Evolutionary conservation across 352 stramenopile genomes (phyloP).

Genomic region (Globisporangium megalacanthum): DNA sequence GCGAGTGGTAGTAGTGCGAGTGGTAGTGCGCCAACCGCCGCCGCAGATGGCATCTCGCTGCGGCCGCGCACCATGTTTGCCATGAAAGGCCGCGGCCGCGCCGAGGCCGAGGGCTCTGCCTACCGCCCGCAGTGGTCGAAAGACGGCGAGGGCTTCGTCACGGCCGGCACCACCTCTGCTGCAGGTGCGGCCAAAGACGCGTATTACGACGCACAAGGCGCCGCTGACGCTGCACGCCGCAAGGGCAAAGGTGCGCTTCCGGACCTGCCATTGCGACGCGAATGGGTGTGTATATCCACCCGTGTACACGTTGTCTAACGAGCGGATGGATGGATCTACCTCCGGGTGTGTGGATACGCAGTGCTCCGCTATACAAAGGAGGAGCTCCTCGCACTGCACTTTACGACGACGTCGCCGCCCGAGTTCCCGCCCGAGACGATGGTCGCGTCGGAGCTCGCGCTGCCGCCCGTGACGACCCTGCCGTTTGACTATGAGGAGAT

Average conservation of each 20-base stretch:
- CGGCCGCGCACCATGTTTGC: constrained; percentile 86
- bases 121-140: constrained; percentile 86
- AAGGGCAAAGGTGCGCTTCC: constrained; percentile 62
- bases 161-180: constrained; percentile 13
- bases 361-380: constrained; percentile 80
- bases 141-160: constrained; percentile 80
- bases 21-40: background rate
- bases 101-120: constrained; percentile 56
- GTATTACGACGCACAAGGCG: constrained; percentile 16
- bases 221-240: constrained; percentile 25
- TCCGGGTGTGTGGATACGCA: constrained; percentile 1
- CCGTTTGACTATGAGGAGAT: constrained; percentile 87
- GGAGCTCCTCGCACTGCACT: constrained; percentile 70
- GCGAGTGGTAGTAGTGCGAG: too few relatives aligned
- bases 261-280: too few relatives aligned
- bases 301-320: background rate
- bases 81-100: constrained; percentile 76
- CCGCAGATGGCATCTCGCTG: constrained; percentile 54
- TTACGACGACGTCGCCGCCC: constrained; percentile 40
- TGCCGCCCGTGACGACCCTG: constrained; percentile 66
- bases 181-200: constrained; percentile 15
- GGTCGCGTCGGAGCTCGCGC: constrained; percentile 54
- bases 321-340: background rate
- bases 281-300: background rate
- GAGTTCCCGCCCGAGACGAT: constrained; percentile 54